These are phyloP conservation scores for Cyberlindnera lachancei DNA, from an alignment of 805 yeast species.

Conservation along the genomic window DNA sequence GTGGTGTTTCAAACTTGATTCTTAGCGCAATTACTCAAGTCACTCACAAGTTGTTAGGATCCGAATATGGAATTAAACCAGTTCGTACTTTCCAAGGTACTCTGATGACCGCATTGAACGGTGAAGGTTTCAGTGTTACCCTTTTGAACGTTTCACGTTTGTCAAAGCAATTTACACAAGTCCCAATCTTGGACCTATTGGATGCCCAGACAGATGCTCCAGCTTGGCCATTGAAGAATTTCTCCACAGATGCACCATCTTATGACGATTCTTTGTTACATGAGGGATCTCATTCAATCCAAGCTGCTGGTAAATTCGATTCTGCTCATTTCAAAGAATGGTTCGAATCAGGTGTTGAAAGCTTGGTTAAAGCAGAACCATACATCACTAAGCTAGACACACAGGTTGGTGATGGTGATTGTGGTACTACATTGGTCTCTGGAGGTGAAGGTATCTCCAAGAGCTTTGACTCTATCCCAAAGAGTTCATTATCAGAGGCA, in stretches of 20 bases:
- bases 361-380: constrained; percentile 62
- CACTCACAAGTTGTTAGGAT: constrained; percentile 43
- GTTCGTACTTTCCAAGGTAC: constrained; percentile 66
- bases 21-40: constrained; percentile 63
- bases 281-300: constrained; percentile 25
- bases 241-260: constrained; percentile 22
- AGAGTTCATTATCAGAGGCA: constrained; percentile 40
- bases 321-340: constrained; percentile 26
- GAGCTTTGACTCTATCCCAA: constrained; percentile 38
- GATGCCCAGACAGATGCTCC: constrained; percentile 74
- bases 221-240: constrained; percentile 53
- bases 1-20: constrained; percentile 82
- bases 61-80: constrained; percentile 51
- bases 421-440: constrained; percentile 82
- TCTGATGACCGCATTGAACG: constrained; percentile 82
- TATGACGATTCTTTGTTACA: constrained; percentile 24
- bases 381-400: constrained; percentile 80
- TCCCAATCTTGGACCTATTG: constrained; percentile 42
- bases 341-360: constrained; percentile 43
- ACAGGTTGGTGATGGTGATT: constrained; percentile 93
- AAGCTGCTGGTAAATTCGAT: constrained; percentile 30
- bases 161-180: constrained; percentile 21
- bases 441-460: constrained; percentile 71
- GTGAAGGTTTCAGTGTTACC: constrained; percentile 88
- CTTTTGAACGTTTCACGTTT: constrained; percentile 61